Base-by-base conservation (phyloP, 257 asterid species). In the Osmanthus fragrans region DNA sequence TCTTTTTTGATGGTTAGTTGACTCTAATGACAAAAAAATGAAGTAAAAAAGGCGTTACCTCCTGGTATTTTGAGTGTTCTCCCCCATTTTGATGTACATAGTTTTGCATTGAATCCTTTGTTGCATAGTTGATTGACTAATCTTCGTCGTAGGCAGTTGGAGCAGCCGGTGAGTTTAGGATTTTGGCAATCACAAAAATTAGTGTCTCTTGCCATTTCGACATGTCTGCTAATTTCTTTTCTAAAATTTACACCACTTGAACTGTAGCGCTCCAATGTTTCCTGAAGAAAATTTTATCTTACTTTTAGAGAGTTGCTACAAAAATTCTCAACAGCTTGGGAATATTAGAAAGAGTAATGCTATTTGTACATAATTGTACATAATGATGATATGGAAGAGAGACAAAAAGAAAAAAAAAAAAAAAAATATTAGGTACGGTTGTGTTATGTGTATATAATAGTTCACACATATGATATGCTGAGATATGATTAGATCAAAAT, bases 51-150 rank as follows among this genome's bases (percentile, higher is more conserved):
- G 18, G n/a, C 9, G 5, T 34, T 87, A 84, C 92, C 90, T 84
- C 87, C 88, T 19, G 89, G 91, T 36, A 83, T 82, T n/a, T 79
- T 77, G 7, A 63, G 80, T 65, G 91, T 82, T 71, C 71, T 75
- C 34, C 84, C 86, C 93, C 93, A 89, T 23, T 69, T 82, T 70
- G 93, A 89, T 32, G 84, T 81, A 71, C 89, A 79, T 23, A 87
- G 83, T 19, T 74, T 63, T 66, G 91, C 91, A 77, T 70, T 75
- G 77, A 89, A 79, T 9, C 93, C 91, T 60, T 79, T 84, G 63
- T 73, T 51, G 77, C 81, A 77, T 1, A 89, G 87, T 70, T 85
- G 77, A 73, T 77, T 73, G 11, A 88, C 83, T 19, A 70, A 49
- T 74, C 82, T 84, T 60, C 73, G 80, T 64, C 92, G 72, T 13